Evolutionary conservation across 257 asterid genomes (phyloP).

Genomic region (Catharanthus roseus): DNA sequence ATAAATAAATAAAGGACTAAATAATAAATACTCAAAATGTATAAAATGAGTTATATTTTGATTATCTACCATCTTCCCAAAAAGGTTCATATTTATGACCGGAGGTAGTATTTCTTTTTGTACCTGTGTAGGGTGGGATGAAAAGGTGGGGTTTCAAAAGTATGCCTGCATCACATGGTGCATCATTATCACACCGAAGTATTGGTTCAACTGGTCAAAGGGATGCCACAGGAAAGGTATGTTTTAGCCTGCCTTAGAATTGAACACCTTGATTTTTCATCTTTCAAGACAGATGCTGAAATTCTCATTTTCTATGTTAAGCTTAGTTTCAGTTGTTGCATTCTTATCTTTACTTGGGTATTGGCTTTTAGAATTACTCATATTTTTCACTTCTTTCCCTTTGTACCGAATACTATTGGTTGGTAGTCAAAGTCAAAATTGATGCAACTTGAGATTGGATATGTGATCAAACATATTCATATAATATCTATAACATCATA

Average conservation of each 20-base stretch:
- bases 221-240: constrained; percentile 92
- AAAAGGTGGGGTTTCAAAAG: constrained; percentile 70
- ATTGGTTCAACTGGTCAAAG: constrained; percentile 90
- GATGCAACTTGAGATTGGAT: too few relatives aligned
- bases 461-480: too few relatives aligned
- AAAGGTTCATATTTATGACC: too few relatives aligned
- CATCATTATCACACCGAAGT: constrained; percentile 75
- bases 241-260: constrained; percentile 8
- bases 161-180: constrained; percentile 88
- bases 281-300: too few relatives aligned
- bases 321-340: too few relatives aligned
- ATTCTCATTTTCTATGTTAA: background rate
- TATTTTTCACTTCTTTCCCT: background rate
- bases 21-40: too few relatives aligned
- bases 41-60: too few relatives aligned
- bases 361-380: background rate
- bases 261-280: background rate
- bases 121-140: constrained; percentile 73
- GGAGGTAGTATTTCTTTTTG: constrained; percentile 7
- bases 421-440: too few relatives aligned
- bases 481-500: too few relatives aligned
- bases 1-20: too few relatives aligned
- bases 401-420: too few relatives aligned
- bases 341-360: background rate
- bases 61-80: too few relatives aligned